phyloP scores from a whole-genome alignment of 2,329 filamentous ascomycete species.

The Lachnellula cervina region DNA sequence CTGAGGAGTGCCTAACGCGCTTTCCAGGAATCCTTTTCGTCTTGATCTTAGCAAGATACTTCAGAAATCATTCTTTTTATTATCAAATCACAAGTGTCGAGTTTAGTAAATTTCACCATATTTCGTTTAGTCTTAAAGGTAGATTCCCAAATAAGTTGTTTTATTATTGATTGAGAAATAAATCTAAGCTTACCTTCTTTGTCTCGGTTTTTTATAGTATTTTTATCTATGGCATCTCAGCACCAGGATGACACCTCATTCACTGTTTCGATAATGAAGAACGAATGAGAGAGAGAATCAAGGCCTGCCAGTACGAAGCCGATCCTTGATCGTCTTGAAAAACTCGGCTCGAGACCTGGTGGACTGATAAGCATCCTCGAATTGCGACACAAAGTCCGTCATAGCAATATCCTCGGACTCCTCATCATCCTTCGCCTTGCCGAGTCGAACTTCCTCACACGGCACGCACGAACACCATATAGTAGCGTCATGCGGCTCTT shows the following conservation, averaged over 20 bases:
- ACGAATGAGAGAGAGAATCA: not conserved
- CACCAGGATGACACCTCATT: not conserved
- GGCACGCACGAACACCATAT: not conserved
- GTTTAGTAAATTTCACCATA: too few species aligned
- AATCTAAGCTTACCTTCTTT: not conserved
- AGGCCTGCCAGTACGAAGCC: not conserved
- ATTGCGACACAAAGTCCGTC: not conserved
- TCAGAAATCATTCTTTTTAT: too few species aligned
- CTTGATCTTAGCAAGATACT: too few species aligned
- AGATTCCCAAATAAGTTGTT: not conserved
- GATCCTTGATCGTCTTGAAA: not conserved
- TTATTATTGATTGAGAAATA: not conserved
- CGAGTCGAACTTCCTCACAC: not conserved
- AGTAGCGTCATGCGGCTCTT: not conserved
- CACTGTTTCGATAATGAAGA: not conserved
- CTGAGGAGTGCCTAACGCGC: too few species aligned
- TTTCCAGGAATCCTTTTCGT: too few species aligned
- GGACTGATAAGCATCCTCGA: not conserved
- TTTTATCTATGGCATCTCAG: not conserved
- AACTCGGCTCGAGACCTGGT: not conserved
- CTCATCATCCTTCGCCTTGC: too few species aligned
- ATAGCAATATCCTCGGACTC: not conserved
- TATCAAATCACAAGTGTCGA: too few species aligned
- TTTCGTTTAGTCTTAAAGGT: too few species aligned
- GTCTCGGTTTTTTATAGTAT: not conserved